These are phyloP conservation scores for Aspergillus novofumigatus DNA, from an alignment of 2,329 filamentous ascomycete genomes.

Conservation along the genomic window DNA sequence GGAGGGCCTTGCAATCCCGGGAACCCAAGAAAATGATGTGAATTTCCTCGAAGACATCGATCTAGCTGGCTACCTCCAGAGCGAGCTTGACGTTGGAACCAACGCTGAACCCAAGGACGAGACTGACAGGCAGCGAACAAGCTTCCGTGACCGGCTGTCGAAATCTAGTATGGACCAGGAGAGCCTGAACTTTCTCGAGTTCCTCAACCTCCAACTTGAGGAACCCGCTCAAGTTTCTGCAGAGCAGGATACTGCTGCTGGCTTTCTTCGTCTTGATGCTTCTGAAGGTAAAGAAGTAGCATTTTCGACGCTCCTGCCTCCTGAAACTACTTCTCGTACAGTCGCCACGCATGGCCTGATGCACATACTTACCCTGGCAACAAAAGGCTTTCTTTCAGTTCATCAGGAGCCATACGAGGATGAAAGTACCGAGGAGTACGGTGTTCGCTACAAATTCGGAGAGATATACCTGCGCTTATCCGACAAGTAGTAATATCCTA, in stretches of 20 bases:
- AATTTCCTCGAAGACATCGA: slow-evolving; percentile 25
- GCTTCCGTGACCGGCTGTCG: slow-evolving; percentile 41
- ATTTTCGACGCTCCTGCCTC: slow-evolving; percentile 68
- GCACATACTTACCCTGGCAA: slow-evolving; percentile 68
- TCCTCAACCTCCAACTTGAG: slow-evolving; percentile 50
- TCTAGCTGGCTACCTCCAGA: slow-evolving; percentile 30
- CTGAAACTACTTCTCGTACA: slow-evolving; percentile 48
- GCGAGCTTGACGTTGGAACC: slow-evolving; percentile 24
- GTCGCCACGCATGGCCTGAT: slow-evolving; percentile 73
- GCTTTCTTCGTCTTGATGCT: neutral
- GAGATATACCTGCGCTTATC: slow-evolving; percentile 26
- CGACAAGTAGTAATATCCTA: slow-evolving; percentile 3
- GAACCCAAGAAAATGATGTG: slow-evolving; percentile 18
- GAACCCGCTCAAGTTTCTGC: slow-evolving; percentile 9
- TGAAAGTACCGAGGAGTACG: slow-evolving; percentile 16
- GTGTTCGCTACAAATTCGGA: slow-evolving; percentile 21
- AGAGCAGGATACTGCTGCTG: slow-evolving; percentile 7
- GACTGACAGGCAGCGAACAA: slow-evolving; percentile 36
- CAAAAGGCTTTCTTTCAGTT: slow-evolving; percentile 60
- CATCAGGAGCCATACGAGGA: slow-evolving; percentile 52
- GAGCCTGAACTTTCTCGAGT: slow-evolving; percentile 60
- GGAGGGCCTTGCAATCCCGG: slow-evolving; percentile 20
- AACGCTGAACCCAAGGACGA: slow-evolving; percentile 2
- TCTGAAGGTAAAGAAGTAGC: slow-evolving; percentile 39
- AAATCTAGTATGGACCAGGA: slow-evolving; percentile 54